phyloP scores from a whole-genome alignment of 1,284 basidiomycete species.

The Coriolopsis trogii region DNA sequence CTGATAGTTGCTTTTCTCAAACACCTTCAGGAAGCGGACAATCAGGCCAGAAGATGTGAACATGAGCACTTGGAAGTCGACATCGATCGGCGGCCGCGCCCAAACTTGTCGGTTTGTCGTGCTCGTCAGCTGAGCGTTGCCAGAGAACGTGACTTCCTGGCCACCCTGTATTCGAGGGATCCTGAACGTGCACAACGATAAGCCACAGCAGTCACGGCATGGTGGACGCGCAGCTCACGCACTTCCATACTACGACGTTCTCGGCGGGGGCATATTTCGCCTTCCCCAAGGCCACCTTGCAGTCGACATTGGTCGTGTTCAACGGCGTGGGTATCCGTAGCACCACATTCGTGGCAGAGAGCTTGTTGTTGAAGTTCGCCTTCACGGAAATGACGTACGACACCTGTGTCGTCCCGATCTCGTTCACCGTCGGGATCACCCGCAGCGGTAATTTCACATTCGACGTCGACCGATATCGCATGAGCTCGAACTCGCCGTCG shows the following conservation, averaged over 20 bases:
- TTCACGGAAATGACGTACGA: conserved; percentile 91
- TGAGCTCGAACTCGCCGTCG: conserved; percentile 98
- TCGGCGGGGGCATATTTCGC: conserved; percentile 97
- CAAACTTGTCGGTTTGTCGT: conserved; percentile 93
- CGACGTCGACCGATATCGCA: conserved; percentile 96
- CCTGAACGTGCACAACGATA: conserved; percentile 46
- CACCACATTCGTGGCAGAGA: conserved; percentile 92
- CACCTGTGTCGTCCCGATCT: conserved; percentile 89
- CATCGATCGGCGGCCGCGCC: conserved; percentile 96
- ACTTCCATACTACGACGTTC: conserved; percentile 98
- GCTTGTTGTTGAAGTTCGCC: conserved; percentile 89
- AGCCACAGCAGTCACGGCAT: not conserved
- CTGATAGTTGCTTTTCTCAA: conserved; percentile 93
- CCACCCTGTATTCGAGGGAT: conserved; percentile 92
- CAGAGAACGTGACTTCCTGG: conserved; percentile 87
- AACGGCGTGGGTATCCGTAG: conserved; percentile 94
- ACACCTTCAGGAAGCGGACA: conserved; percentile 97
- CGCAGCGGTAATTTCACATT: conserved; percentile 95
- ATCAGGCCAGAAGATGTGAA: conserved; percentile 95
- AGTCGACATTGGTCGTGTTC: conserved; percentile 91
- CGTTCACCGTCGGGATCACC: conserved; percentile 90
- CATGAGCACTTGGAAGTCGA: conserved; percentile 99
- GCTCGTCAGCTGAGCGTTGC: conserved; percentile 81
- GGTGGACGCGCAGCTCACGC: conserved; percentile 39
- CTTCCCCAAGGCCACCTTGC: conserved; percentile 90